Base-by-base conservation (phyloP, 768 basidiomycete species). In the Suillus brevipes region DNA sequence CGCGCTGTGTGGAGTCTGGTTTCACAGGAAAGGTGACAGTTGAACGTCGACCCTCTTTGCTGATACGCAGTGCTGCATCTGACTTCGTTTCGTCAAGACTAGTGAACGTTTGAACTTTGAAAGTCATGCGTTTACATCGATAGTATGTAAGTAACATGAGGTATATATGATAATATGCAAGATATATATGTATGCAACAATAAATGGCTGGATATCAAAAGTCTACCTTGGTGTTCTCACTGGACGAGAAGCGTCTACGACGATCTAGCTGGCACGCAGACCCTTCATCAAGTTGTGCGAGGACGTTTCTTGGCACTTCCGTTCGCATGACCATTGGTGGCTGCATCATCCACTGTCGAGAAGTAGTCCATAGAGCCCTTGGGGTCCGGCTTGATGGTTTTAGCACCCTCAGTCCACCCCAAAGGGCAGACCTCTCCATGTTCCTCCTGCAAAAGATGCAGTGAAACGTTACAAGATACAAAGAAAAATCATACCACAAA, bases 381-480 rank as follows among this genome's bases (percentile, higher is more conserved):
- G 9, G 91, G 90, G 76, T 93, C 88, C 34, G 90, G 81, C 76
- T 93, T 94, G 82, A 94, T 93, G 52, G 93, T 93, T 79, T 87
- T 88, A 64, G 80, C 78, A 42, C 92, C 91, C 72, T 93, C 89
- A 18, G 81, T 87, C 95, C 95, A 97, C 78, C 92, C 93, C 14
- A 88, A 90, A 18, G 95, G 95, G 82, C 95, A 97, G 25, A 95
- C 95, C 75, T 97, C 94, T 31, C 95, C 95, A 73, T 94, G 85
- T 75, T 89, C 81, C 66, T 97, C 95, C 92, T 91, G 65, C 18
- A 60, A 56, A 38, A 37, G 28, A 62, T 38, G 60, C 47, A 65
- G 64, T 40, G n/a, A 40, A 56, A 53, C 56, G 40, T 55, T 23
- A 40, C 53, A 10, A 5, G 25, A 60, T 53, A n/a, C 16, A 34